Evolutionary conservation across 2,329 filamentous ascomycete species (phyloP).

Genomic region (Bipolaris gigantea): DNA sequence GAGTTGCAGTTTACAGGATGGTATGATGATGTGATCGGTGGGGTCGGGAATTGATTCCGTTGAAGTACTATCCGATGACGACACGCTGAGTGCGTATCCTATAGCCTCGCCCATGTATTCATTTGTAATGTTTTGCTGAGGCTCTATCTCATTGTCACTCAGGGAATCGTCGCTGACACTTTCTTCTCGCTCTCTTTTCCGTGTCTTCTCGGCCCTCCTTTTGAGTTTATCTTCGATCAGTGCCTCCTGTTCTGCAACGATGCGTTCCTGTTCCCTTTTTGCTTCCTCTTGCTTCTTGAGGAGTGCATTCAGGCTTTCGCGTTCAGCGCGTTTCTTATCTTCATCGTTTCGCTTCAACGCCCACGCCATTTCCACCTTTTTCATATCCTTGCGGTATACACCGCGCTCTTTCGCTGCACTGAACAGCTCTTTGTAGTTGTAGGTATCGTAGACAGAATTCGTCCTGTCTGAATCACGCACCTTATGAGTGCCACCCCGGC

Average conservation of each 20-base stretch:
- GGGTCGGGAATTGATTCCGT: constrained; percentile 13
- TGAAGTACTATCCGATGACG: constrained; percentile 24
- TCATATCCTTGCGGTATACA: constrained; percentile 36
- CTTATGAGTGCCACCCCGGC: constrained; percentile 36
- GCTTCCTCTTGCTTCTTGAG: constrained; percentile 13
- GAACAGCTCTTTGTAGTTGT: constrained; percentile 28
- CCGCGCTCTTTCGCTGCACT: constrained; percentile 21
- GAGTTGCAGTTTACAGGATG: constrained; percentile 25
- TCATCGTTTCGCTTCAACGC: constrained; percentile 25
- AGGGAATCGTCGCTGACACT: constrained; percentile 20
- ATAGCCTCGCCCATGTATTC: constrained; percentile 1
- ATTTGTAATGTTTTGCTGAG: not conserved
- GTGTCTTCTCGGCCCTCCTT: constrained; percentile 11
- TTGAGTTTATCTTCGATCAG: constrained; percentile 7
- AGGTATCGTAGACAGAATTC: constrained; percentile 34
- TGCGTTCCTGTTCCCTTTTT: constrained; percentile 16
- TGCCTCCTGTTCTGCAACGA: constrained; percentile 1
- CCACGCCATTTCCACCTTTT: constrained; percentile 33
- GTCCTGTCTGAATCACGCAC: constrained; percentile 34
- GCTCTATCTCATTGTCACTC: constrained; percentile 1
- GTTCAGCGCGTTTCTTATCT: constrained; percentile 10
- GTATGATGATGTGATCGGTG: not conserved
- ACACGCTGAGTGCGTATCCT: constrained; percentile 23
- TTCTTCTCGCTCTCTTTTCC: constrained; percentile 15
- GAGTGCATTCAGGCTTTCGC: constrained; percentile 12